Evolutionary conservation across 2,329 filamentous ascomycete genomes (phyloP), one percentile per base, ranked within the genome.

Genomic region (Cladosporium sp.): DNA sequence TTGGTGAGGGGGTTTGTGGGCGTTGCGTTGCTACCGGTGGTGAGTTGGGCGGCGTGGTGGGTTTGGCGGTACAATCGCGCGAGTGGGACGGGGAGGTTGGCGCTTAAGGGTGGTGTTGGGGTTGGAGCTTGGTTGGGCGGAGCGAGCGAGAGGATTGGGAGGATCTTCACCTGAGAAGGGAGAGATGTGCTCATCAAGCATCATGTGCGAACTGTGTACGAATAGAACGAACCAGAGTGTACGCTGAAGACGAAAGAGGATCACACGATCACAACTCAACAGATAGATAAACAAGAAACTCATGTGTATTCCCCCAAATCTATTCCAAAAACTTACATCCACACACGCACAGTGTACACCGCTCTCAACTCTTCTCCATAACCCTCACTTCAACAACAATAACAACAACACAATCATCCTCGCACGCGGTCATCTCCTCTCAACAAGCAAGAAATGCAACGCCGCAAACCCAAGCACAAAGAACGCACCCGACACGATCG

Each of bases 361-460:
- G n/a, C n/a, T n/a, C n/a, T 18, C 3, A 10, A 25, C 1, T 10
- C 26, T 18, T n/a, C 16, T 3, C 16, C 30, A 57, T 3, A n/a
- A 7, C 16, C 28, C 26, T n/a, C 18, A 6, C 6, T 54, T 13
- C 18, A 5, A 54, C 26, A 11, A 28, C 21, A 3, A 10, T 11
- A 16, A 5, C 30, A 25, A 36, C 53, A 57, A 23, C 18, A 28
- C 28, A 23, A n/a, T 11, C n/a, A 57, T n/a, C 16, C 11, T 5
- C 16, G 2, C 34, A 5, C 5, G 0, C 26, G 18, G 16, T 69
- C 84, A 94, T 74, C 91, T 85, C 84, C 88, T 94, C 85, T 99
- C 95, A 25, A 99, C 88, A 57, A 99, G 86, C 73, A 99, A 79
- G 67, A 98, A 80, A 81, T 99, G 95, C 92, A 99, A 96, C 18